phyloP scores from a whole-genome alignment of 73 alveolate species.

The Paramecium sonneborni region DNA sequence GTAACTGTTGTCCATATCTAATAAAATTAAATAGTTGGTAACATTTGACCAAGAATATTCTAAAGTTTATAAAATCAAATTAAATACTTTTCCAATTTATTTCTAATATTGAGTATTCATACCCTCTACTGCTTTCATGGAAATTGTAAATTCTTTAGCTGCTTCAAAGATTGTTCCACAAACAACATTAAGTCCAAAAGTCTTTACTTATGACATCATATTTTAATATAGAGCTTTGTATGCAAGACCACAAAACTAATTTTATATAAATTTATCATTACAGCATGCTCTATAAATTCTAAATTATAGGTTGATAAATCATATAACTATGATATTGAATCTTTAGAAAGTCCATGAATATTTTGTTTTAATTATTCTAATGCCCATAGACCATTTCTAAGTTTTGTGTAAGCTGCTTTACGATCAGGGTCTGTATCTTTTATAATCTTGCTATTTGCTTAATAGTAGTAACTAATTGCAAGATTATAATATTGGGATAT shows the following conservation, averaged over 20 bases:
- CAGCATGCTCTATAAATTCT: constrained; percentile 36
- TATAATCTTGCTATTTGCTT: not conserved
- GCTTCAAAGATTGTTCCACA: constrained; percentile 42
- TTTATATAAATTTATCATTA: not conserved
- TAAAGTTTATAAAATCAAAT: not conserved
- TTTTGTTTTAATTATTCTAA: not conserved
- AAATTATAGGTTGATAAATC: not conserved
- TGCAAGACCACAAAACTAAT: constrained; percentile 25
- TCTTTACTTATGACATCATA: constrained; percentile 4
- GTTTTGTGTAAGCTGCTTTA: not conserved
- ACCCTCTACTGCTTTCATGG: not conserved
- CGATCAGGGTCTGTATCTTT: constrained; percentile 26
- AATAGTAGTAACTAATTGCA: not conserved
- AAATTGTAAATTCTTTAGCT: constrained; percentile 8
- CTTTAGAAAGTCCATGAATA: not conserved
- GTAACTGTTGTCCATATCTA: not conserved
- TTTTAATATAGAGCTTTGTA: constrained; percentile 24
- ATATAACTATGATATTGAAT: not conserved
- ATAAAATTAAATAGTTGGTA: not conserved
- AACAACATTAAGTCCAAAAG: not conserved
- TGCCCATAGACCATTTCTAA: constrained; percentile 59
- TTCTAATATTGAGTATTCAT: constrained; percentile 1
- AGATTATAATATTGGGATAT: constrained; percentile 7
- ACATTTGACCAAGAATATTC: not conserved
- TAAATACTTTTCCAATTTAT: not conserved